A percentile compares a stretch with the other conserved stretches of the same genome.
Conservation (phyloP, 1,139 yeast species). For the Chernovozyma aurita region DNA sequence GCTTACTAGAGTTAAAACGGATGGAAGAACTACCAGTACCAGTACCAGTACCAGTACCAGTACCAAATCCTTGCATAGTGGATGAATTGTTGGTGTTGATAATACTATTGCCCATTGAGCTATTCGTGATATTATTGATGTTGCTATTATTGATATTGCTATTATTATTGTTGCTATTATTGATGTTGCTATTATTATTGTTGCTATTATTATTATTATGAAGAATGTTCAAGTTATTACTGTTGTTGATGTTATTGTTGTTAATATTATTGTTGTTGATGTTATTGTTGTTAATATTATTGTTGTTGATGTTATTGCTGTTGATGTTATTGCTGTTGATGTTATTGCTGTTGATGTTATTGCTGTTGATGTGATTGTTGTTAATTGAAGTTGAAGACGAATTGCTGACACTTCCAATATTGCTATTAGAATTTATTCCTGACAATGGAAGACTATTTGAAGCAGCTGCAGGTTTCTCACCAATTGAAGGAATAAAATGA, state of each 20-base stretch:
- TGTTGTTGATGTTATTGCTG: neutral
- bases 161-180: constrained; percentile 1
- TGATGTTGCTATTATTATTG: constrained; percentile 2
- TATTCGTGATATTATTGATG: neutral
- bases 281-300: constrained; percentile 1
- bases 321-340: neutral
- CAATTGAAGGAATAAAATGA: neutral
- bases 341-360: neutral
- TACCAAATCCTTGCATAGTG: neutral
- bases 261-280: neutral
- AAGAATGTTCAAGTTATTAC: constrained; percentile 1
- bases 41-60: neutral
- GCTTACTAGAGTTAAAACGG: constrained; percentile 25
- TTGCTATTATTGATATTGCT: constrained; percentile 1
- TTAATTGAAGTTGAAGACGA: too few species aligned
- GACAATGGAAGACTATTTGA: neutral
- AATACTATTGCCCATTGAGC: neutral
- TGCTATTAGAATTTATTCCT: neutral
- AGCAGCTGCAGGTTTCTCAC: too few species aligned
- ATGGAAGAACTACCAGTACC: constrained; percentile 6
- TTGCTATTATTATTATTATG: constrained; percentile 2
- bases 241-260: neutral
- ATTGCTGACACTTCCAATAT: too few species aligned
- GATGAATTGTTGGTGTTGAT: too few species aligned
- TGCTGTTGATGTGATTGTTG: neutral